Evolutionary conservation across 768 basidiomycete genomes (phyloP).

Genomic region (Pleurotus platypus): DNA sequence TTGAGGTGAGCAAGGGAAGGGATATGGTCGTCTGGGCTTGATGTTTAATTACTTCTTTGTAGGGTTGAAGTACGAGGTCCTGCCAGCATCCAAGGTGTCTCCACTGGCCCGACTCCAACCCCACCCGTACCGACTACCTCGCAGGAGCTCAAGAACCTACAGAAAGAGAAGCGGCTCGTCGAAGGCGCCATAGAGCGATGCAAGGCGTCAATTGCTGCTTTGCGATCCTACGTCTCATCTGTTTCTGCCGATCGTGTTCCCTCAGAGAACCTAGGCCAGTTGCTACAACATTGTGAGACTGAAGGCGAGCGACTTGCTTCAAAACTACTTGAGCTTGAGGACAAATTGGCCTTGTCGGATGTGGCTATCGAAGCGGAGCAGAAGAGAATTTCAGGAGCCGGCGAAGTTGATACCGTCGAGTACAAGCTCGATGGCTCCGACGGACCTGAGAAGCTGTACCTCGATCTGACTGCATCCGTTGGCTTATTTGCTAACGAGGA

Average conservation of each 20-base stretch:
- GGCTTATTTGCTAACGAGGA: constrained; percentile 17
- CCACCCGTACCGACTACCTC: constrained; percentile 5
- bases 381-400: not conserved
- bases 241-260: constrained; percentile 15
- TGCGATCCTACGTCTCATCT: constrained; percentile 14
- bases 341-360: constrained; percentile 13
- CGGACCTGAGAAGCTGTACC: not conserved
- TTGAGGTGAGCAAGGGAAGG: constrained; percentile 4
- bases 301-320: constrained; percentile 13
- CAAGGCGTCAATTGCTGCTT: constrained; percentile 13
- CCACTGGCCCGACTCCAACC: constrained; percentile 9
- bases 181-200: constrained; percentile 14
- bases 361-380: constrained; percentile 9
- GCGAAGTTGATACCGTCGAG: too few relatives aligned
- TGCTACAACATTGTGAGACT: constrained; percentile 15
- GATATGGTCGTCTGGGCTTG: too few relatives aligned
- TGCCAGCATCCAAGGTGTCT: constrained; percentile 19
- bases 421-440: too few relatives aligned
- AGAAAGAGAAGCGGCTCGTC: not conserved
- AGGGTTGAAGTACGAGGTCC: constrained; percentile 19
- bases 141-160: not conserved
- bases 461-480: constrained; percentile 13
- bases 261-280: constrained; percentile 11
- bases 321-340: constrained; percentile 11
- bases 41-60: not conserved